Base-by-base conservation (phyloP, 1,139 yeast genomes). In the Geotrichum histeridarum region DNA sequence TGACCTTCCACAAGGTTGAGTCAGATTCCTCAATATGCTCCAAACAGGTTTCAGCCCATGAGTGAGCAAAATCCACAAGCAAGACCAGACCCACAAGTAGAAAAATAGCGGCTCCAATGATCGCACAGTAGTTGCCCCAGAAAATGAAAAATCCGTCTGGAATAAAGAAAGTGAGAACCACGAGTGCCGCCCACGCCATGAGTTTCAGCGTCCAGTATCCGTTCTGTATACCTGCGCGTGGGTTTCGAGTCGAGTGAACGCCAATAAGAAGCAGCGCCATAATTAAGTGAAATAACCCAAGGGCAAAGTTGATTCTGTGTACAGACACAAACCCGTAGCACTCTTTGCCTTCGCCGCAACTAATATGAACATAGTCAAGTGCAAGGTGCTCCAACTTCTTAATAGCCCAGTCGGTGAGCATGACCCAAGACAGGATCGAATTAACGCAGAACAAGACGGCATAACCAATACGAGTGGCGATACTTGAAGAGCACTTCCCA, bases 41-140 rank as follows among this genome's bases (percentile, higher is more conserved):
- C 54, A 93, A 78, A 68, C 99, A 94, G 9, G 86, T 88, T 65
- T 94, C 99, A 0, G 99, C 98, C 97, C 98, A 94, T 57, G 94
- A 94, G 70, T 94, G 99, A 11, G 99, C 98, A 76, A 90, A 93
- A 70, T 94, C 99, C 33, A 94, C 98, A 53, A 94, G 73, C 51
- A 94, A 76, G 9, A 94, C 87, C 56, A 94, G 77, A 0, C 99
- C 99, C 59, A 93, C 89, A 8, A 94, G 84, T 39, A 93, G 78
- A 70, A 94, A 94, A 3, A 90, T 69, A 3, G 94, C 85, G 43
- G 96, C 88, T 64, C 90, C 84, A 5, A 89, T 72, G 45, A 90
- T 86, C 12, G 98, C 91, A 51, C 93, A 76, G 73, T 90, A 83
- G 69, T 88, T 93, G 0, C 99, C 97, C 82, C 95, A 94, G 64